Percentiles rank a stretch among this genome's conserved stretches.
Conservation (phyloP, 2,329 filamentous ascomycete genomes). For the Claviceps paspali region DNA sequence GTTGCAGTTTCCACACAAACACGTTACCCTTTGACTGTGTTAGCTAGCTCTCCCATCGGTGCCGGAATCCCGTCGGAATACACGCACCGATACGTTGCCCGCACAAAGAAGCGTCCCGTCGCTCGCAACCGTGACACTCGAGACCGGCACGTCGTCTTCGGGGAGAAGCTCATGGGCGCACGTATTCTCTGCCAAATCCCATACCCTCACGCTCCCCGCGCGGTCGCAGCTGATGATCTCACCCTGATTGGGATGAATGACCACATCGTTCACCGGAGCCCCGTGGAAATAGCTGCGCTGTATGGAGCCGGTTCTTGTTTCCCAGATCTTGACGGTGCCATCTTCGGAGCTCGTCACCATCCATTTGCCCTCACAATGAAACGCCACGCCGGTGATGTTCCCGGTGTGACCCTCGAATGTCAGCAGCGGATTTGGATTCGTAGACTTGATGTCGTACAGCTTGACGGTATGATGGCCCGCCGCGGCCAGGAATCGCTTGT, state of each 20-base stretch:
- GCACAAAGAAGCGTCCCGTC: slow-evolving; percentile 88
- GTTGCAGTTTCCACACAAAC: slow-evolving; percentile 90
- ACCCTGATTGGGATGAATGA: slow-evolving; percentile 98
- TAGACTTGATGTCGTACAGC: slow-evolving; percentile 96
- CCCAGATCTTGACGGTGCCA: slow-evolving; percentile 94
- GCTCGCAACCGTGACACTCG: slow-evolving; percentile 88
- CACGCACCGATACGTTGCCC: slow-evolving; percentile 68
- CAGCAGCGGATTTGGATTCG: slow-evolving; percentile 85
- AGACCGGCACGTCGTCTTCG: slow-evolving; percentile 85
- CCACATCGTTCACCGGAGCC: slow-evolving; percentile 85
- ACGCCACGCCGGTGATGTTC: slow-evolving; percentile 92
- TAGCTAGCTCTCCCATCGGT: not conserved
- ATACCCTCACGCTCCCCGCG: slow-evolving; percentile 81
- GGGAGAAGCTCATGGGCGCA: slow-evolving; percentile 94
- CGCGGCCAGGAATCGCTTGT: slow-evolving; percentile 92
- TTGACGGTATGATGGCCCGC: slow-evolving; percentile 71
- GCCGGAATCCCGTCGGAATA: no score
- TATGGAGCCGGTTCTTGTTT: slow-evolving; percentile 69
- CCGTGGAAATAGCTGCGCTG: slow-evolving; percentile 90
- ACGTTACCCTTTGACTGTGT: slow-evolving; percentile 61
- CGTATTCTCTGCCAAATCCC: slow-evolving; percentile 94
- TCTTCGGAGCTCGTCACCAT: slow-evolving; percentile 98
- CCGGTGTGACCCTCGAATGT: slow-evolving; percentile 92
- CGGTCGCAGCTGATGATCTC: slow-evolving; percentile 95
- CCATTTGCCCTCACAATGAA: slow-evolving; percentile 98